phyloP scores from a whole-genome alignment of 495 filamentous ascomycete genomes.

The Penicillium longicatenatum region DNA sequence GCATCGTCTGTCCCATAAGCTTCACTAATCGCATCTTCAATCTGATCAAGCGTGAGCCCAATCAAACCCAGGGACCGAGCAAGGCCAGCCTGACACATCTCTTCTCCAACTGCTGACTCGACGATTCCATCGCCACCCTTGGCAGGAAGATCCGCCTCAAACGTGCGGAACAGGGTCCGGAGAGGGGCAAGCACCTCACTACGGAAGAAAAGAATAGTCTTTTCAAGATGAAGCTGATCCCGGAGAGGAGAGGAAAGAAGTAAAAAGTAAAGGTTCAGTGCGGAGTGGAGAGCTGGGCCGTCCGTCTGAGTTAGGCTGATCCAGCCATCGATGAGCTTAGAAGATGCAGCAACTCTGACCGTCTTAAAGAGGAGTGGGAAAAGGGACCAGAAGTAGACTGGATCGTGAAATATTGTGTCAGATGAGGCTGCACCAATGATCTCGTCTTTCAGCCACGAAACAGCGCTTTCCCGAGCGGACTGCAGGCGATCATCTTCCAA shows the following conservation, averaged over 20 bases:
- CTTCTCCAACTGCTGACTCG: slow-evolving; percentile 40
- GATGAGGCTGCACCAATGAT: slow-evolving; percentile 48
- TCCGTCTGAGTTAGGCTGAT: slow-evolving; percentile 40
- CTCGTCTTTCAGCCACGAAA: slow-evolving; percentile 88
- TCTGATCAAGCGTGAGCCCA: slow-evolving; percentile 37
- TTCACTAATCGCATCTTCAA: slow-evolving; percentile 40
- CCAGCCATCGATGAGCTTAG: slow-evolving; percentile 40
- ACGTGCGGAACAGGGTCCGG: slow-evolving; percentile 33
- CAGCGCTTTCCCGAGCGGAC: slow-evolving; percentile 75
- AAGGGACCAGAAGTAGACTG: slow-evolving; percentile 55
- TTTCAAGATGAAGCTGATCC: slow-evolving; percentile 37
- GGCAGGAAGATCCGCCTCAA: slow-evolving; percentile 36
- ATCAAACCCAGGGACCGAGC: slow-evolving; percentile 42
- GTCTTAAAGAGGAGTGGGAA: slow-evolving; percentile 39
- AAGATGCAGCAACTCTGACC: slow-evolving; percentile 20
- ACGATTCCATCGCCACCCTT: slow-evolving; percentile 46
- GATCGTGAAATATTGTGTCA: slow-evolving; percentile 35
- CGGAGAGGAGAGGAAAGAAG: slow-evolving; percentile 42
- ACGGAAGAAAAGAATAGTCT: slow-evolving; percentile 41
- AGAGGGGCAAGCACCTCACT: slow-evolving; percentile 39
- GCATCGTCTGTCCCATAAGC: slow-evolving; percentile 34
- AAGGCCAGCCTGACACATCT: slow-evolving; percentile 41
- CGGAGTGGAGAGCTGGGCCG: slow-evolving; percentile 41
- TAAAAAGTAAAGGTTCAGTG: slow-evolving; percentile 50
- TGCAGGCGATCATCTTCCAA: slow-evolving; percentile 75